These are phyloP conservation scores for Salix dunnii DNA, from an alignment of 345 rosid genomes.

Conservation along the genomic window DNA sequence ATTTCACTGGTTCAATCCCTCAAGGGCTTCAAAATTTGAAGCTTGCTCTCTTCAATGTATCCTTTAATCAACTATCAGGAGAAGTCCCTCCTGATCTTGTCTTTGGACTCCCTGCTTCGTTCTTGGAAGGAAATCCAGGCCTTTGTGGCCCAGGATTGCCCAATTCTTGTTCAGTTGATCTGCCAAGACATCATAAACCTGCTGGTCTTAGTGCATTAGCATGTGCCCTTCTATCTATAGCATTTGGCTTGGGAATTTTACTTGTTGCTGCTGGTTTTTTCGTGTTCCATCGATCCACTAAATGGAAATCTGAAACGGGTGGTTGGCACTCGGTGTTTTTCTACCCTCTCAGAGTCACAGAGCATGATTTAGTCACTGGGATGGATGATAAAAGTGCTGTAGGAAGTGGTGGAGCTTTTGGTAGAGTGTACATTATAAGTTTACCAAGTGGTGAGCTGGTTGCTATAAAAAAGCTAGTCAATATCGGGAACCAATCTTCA, in stretches of 20 bases:
- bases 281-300: conserved; percentile 46
- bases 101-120: conserved; percentile 89
- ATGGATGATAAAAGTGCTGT: conserved; percentile 66
- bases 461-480: conserved; percentile 70
- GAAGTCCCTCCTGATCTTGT: conserved; percentile 54
- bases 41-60: conserved; percentile 90
- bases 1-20: conserved; percentile 75
- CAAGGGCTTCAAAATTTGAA: conserved; percentile 69
- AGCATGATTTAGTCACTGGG: conserved; percentile 56
- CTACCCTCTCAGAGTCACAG: conserved; percentile 74
- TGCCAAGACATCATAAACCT: conserved; percentile 32
- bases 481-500: conserved; percentile 53
- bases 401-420: conserved; percentile 59
- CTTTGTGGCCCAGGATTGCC: conserved; percentile 88
- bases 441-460: conserved; percentile 75
- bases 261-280: conserved; percentile 52
- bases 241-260: conserved; percentile 51
- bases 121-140: conserved; percentile 73
- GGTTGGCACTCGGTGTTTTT: conserved; percentile 77
- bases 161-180: conserved; percentile 46
- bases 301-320: conserved; percentile 46
- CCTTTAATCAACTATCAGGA: conserved; percentile 74
- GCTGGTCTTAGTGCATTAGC: conserved; percentile 39
- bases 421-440: conserved; percentile 52
- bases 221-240: conserved; percentile 57